Evolutionary conservation across 2,329 filamentous ascomycete genomes (phyloP), one percentile per base, ranked within the genome.

Genomic region (Neofusicoccum ribis): DNA sequence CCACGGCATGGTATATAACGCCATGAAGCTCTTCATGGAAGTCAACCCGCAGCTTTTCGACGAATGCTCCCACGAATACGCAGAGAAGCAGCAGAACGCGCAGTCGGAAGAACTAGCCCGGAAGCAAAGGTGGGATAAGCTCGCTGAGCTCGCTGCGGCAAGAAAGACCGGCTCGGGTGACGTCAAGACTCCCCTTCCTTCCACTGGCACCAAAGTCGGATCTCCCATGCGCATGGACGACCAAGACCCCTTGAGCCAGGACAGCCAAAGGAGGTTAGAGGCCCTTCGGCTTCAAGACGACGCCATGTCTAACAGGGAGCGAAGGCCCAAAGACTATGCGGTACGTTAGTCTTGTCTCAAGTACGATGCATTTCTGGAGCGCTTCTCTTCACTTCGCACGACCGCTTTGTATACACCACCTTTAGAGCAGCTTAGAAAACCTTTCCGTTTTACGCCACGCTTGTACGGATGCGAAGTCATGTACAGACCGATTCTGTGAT

Each of bases 11-110:
- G 95, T 99, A 11, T 98, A 98, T 79, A 99, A 98, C 74, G 95
- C 95, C 65, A 98, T 99, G 95, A 99, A 99, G 78, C 86, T 99
- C 43, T 99, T 99, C 79, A 99, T 99, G 95, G 95, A 99, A 78
- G 97, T 99, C 74, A 98, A 98, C 77, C 95, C 95, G 9, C 93
- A 97, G 77, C 86, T 99, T 23, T 99, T 99, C 73, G 95, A 99
- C 72, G 95, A 99, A 76, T 99, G 95, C 80, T 97, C 95, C 41
- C 94, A 97, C 74, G 93, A 98, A 69, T 99, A 99, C 79, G 96
- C 93, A 5, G 94, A 98, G 78, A 90, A 95, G 73, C 94, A 98
- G 79, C 96, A 96, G 79, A 95, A 88, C 68, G 92, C 93, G 3
- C 89, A 91, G n/a, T 87, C 92, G 67, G 88, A 93, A 64, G 90